A percentile compares a stretch with the other conserved stretches of the same genome.
phyloP scores from a whole-genome alignment of 2,329 filamentous ascomycete species.

The Microsporum audouinii region DNA sequence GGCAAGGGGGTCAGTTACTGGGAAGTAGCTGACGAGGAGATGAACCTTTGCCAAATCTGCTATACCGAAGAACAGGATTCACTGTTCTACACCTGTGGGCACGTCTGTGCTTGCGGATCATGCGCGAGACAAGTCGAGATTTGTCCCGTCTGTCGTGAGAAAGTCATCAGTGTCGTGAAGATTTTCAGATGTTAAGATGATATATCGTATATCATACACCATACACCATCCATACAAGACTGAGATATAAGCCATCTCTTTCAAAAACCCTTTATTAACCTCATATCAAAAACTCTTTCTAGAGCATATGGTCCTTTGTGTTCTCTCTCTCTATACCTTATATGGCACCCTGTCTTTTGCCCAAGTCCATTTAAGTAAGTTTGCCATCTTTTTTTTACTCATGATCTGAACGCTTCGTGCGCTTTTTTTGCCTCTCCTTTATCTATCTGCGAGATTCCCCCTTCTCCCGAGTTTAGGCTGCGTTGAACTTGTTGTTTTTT shows the following conservation, averaged over 20 bases:
- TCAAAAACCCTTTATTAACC: background rate
- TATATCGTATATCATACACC: background rate
- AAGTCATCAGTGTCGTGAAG: slow-evolving; percentile 47
- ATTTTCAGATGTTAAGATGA: slow-evolving; percentile 38
- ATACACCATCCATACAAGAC: background rate
- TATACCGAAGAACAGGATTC: slow-evolving; percentile 50
- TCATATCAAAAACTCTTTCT: background rate
- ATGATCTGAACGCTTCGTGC: background rate
- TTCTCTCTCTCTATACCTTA: background rate
- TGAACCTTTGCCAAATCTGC: slow-evolving; percentile 50
- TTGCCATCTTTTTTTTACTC: background rate
- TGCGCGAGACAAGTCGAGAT: slow-evolving; percentile 49
- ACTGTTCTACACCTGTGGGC: slow-evolving; percentile 52
- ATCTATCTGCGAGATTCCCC: background rate
- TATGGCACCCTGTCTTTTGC: background rate
- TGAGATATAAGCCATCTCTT: background rate
- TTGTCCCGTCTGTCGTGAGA: slow-evolving; percentile 51
- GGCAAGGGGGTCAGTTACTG: slow-evolving; percentile 53
- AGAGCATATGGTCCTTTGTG: background rate
- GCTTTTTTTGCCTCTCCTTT: background rate
- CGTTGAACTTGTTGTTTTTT: background rate
- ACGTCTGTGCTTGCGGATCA: slow-evolving; percentile 49
- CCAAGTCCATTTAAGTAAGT: background rate
- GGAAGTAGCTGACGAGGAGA: slow-evolving; percentile 51
- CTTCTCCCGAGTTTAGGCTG: background rate